phyloP scores from a whole-genome alignment of 352 stramenopile species.

The Pythium apleroticum region DNA sequence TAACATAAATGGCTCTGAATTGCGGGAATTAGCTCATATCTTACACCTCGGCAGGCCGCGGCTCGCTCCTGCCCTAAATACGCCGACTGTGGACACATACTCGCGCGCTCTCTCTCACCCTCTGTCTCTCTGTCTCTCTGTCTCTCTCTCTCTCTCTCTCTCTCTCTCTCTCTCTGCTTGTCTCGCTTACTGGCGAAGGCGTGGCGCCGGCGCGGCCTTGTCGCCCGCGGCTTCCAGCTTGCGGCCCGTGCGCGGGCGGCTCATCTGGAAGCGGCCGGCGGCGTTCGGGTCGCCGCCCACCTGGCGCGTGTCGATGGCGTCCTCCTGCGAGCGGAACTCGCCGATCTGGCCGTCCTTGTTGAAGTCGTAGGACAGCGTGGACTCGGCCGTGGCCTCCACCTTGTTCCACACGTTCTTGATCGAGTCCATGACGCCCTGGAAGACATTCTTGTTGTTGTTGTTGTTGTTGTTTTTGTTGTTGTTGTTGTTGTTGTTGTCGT shows the following conservation, averaged over 20 bases:
- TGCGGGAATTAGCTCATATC: background rate
- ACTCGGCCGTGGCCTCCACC: constrained; percentile 13
- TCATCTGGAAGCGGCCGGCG: constrained; percentile 11
- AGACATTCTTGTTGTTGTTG: constrained; percentile 7
- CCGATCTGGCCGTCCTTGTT: constrained; percentile 30
- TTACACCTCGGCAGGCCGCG: background rate
- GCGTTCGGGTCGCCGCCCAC: constrained; percentile 20
- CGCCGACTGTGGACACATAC: background rate
- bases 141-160: background rate
- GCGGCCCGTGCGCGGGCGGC: constrained; percentile 12
- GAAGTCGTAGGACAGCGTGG: constrained; percentile 11
- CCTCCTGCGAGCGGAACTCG: constrained; percentile 21
- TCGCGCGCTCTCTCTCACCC: background rate
- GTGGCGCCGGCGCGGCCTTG: constrained; percentile 11
- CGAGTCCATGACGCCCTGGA: constrained; percentile 10
- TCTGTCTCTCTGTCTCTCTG: background rate
- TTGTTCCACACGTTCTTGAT: constrained; percentile 2
- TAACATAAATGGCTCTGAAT: background rate
- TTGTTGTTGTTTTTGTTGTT: constrained; percentile 7
- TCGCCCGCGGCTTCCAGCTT: constrained; percentile 2
- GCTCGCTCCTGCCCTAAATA: constrained; percentile 10
- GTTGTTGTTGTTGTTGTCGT: too few species aligned
- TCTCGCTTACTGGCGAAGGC: background rate
- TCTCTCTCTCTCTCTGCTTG: background rate
- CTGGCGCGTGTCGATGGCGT: constrained; percentile 12